These are phyloP conservation scores for Aspergillus viridinutans DNA, from an alignment of 2,329 filamentous ascomycete species.

Conservation along the genomic window DNA sequence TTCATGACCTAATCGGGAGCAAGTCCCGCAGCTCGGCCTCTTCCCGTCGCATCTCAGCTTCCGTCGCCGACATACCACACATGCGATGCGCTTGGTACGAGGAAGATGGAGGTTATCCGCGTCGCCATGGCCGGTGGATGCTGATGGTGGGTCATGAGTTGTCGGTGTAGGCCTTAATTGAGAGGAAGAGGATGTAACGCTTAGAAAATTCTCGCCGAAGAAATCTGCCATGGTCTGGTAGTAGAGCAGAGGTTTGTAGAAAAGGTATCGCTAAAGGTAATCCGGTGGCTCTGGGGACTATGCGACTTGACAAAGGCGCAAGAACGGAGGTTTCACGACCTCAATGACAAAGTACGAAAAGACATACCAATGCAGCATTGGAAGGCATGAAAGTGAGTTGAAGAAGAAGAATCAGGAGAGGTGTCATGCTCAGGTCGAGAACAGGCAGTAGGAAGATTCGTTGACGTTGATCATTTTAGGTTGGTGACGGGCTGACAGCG, in stretches of 20 bases:
- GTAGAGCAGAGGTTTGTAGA: constrained; percentile 2
- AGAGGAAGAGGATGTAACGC: constrained; percentile 29
- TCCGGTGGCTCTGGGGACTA: not conserved
- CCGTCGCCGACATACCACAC: constrained; percentile 86
- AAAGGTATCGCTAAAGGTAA: not conserved
- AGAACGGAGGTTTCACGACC: constrained; percentile 8
- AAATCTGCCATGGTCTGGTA: constrained; percentile 41
- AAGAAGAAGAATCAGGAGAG: not conserved
- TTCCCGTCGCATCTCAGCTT: constrained; percentile 87
- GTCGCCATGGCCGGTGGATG: constrained; percentile 36
- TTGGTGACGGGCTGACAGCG: not conserved
- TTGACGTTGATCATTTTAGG: not conserved
- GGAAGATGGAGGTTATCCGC: constrained; percentile 58
- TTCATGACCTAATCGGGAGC: constrained; percentile 76
- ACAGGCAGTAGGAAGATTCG: not conserved
- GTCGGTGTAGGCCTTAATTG: constrained; percentile 12
- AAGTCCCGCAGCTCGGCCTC: constrained; percentile 83
- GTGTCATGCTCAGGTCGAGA: not conserved
- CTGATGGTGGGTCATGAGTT: constrained; percentile 15
- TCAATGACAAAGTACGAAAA: constrained; percentile 5
- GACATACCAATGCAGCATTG: not conserved
- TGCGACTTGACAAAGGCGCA: not conserved
- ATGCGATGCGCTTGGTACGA: constrained; percentile 89
- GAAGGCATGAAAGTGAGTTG: not conserved
- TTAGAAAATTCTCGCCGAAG: constrained; percentile 55